A percentile compares a stretch with the other conserved stretches of the same genome.
Conservation (phyloP, 768 basidiomycete genomes). For the Dioszegia aurantiaca region DNA sequence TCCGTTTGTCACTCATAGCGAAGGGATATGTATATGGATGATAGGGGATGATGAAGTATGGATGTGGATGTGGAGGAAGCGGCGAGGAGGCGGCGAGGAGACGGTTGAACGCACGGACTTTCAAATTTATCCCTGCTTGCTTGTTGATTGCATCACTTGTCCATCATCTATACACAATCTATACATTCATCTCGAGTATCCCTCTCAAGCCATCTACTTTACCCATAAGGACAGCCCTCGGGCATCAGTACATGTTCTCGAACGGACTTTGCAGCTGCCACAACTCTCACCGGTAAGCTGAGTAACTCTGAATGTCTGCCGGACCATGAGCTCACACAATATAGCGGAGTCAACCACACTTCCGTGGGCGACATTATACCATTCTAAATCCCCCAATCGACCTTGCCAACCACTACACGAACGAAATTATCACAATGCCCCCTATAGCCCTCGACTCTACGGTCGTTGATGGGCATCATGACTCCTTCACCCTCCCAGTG, state of each 20-base stretch:
- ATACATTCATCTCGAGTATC: too few relatives aligned
- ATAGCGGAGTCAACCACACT: slow-evolving; percentile 83
- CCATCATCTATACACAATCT: too few relatives aligned
- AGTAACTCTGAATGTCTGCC: not conserved
- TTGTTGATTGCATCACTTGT: too few relatives aligned
- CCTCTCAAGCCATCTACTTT: too few relatives aligned
- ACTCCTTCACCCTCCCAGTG: slow-evolving; percentile 36
- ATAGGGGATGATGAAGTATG: too few relatives aligned
- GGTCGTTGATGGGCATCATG: slow-evolving; percentile 26
- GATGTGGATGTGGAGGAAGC: too few relatives aligned
- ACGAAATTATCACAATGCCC: slow-evolving; percentile 28
- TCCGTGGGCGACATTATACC: slow-evolving; percentile 63
- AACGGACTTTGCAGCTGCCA: slow-evolving; percentile 87
- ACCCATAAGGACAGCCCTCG: not conserved
- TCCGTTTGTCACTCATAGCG: too few relatives aligned
- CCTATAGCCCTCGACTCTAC: slow-evolving; percentile 45
- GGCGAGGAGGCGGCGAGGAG: too few relatives aligned
- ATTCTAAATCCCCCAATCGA: slow-evolving; percentile 43
- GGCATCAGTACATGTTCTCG: slow-evolving; percentile 75
- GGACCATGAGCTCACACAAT: slow-evolving; percentile 26
- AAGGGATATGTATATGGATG: too few relatives aligned
- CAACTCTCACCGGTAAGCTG: slow-evolving; percentile 59
- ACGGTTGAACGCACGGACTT: too few relatives aligned
- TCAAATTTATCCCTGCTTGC: too few relatives aligned
- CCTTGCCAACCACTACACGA: slow-evolving; percentile 13